These are phyloP conservation scores for Ganoderma resinaceum DNA, from an alignment of 1,284 basidiomycete species.

Conservation along the genomic window DNA sequence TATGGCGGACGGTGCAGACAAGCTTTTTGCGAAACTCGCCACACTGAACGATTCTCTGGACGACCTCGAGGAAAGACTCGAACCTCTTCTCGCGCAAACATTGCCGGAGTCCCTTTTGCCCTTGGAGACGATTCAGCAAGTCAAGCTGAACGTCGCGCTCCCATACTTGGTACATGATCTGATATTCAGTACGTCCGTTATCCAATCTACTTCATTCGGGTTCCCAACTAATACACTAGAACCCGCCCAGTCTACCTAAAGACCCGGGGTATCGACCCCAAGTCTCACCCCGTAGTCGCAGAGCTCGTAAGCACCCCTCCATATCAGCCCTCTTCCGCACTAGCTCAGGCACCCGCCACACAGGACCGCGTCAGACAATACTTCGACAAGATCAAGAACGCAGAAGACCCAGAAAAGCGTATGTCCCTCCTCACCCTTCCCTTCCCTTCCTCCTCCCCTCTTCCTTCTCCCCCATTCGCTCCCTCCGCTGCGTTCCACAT, in stretches of 20 bases:
- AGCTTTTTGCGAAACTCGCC: slow-evolving; percentile 60
- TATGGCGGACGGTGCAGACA: slow-evolving; percentile 64
- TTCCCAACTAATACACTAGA: neutral
- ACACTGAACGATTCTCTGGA: slow-evolving; percentile 64
- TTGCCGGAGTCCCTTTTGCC: slow-evolving; percentile 69
- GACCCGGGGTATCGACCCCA: slow-evolving; percentile 78
- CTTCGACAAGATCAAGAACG: slow-evolving; percentile 80
- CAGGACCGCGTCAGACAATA: slow-evolving; percentile 80
- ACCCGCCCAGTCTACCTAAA: slow-evolving; percentile 72
- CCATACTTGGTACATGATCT: slow-evolving; percentile 86
- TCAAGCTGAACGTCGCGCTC: slow-evolving; percentile 75
- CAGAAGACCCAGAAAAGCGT: slow-evolving; percentile 73
- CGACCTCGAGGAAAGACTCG: slow-evolving; percentile 68
- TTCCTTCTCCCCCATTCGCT: neutral
- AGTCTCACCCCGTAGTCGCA: slow-evolving; percentile 72
- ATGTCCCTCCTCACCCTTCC: slow-evolving; percentile 34
- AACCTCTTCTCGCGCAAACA: slow-evolving; percentile 67
- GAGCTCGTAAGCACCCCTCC: slow-evolving; percentile 64
- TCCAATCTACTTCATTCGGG: slow-evolving; percentile 8
- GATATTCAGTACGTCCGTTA: slow-evolving; percentile 65
- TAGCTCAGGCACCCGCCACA: neutral
- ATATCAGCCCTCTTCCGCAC: neutral
- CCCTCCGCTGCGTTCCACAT: slow-evolving; percentile 5
- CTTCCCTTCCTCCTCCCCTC: neutral
- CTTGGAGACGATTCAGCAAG: slow-evolving; percentile 79